A percentile compares a stretch with the other conserved stretches of the same genome.
Evolutionary conservation across 768 basidiomycete genomes (phyloP).

Genomic region (Tricholoma saponaceum): DNA sequence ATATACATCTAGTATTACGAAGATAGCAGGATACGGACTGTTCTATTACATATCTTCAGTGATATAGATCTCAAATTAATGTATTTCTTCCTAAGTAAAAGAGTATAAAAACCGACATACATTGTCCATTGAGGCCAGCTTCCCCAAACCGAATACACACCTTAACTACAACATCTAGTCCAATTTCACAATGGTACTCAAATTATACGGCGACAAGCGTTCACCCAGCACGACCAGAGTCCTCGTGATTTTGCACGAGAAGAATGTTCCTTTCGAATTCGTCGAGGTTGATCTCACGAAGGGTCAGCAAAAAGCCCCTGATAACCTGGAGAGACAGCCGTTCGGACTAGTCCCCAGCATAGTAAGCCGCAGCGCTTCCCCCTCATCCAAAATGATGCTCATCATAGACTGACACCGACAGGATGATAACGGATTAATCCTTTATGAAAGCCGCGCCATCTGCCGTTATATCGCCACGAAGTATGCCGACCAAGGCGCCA

Average conservation of each 20-base stretch:
- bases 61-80: too few species aligned
- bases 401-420: not conserved
- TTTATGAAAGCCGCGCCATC: conserved; percentile 46
- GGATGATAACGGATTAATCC: conserved; percentile 18
- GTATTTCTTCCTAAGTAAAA: too few species aligned
- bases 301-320: conserved; percentile 38
- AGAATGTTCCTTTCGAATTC: conserved; percentile 43
- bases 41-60: too few species aligned
- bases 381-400: not conserved
- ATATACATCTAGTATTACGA: too few species aligned
- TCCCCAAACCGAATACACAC: too few species aligned
- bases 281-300: conserved; percentile 27
- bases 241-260: conserved; percentile 39
- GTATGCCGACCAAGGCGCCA: conserved; percentile 43
- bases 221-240: conserved; percentile 50
- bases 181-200: conserved; percentile 33
- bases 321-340: conserved; percentile 39
- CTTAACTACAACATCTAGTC: too few species aligned
- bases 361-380: conserved; percentile 12
- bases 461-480: conserved; percentile 46
- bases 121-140: too few species aligned
- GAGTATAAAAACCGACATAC: too few species aligned
- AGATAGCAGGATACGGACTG: too few species aligned
- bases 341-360: conserved; percentile 40
- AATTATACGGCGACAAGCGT: conserved; percentile 32